Evolutionary conservation across 768 basidiomycete species (phyloP).

Genomic region (Phlebiopsis gigantea): DNA sequence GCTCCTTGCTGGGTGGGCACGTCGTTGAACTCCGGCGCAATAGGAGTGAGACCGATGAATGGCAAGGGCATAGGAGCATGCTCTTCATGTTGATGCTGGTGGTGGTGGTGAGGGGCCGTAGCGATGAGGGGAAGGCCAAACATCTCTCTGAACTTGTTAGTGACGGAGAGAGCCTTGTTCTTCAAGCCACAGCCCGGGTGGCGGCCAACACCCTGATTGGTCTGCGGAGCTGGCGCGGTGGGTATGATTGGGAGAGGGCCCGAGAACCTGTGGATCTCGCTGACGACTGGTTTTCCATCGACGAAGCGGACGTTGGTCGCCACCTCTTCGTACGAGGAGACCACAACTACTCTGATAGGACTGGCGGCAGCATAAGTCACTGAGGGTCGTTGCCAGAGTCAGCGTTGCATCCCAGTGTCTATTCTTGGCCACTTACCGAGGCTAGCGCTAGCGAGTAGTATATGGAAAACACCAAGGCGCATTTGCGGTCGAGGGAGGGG

Average conservation of each 20-base stretch:
- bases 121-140: conserved; percentile 11
- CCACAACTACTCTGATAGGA: conserved; percentile 46
- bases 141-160: conserved; percentile 11
- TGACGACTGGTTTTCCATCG: conserved; percentile 27
- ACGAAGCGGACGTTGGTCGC: conserved; percentile 35
- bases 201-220: conserved; percentile 5
- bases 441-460: conserved; percentile 11
- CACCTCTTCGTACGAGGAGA: conserved; percentile 22
- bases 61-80: conserved; percentile 11
- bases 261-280: conserved; percentile 15
- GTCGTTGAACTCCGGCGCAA: neutral
- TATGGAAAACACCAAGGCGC: conserved; percentile 9
- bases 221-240: neutral
- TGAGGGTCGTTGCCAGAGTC: neutral
- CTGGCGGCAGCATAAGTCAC: conserved; percentile 19
- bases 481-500: neutral
- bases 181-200: conserved; percentile 6
- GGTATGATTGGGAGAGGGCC: conserved; percentile 7
- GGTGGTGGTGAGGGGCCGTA: neutral
- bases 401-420: neutral
- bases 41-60: conserved; percentile 15
- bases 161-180: conserved; percentile 9
- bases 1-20: neutral
- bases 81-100: neutral
- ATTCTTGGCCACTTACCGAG: conserved; percentile 8